Evolutionary conservation across 2,329 filamentous ascomycete species (phyloP), one percentile per base, ranked within the genome.

Genomic region (Drechslerella dactyloides): DNA sequence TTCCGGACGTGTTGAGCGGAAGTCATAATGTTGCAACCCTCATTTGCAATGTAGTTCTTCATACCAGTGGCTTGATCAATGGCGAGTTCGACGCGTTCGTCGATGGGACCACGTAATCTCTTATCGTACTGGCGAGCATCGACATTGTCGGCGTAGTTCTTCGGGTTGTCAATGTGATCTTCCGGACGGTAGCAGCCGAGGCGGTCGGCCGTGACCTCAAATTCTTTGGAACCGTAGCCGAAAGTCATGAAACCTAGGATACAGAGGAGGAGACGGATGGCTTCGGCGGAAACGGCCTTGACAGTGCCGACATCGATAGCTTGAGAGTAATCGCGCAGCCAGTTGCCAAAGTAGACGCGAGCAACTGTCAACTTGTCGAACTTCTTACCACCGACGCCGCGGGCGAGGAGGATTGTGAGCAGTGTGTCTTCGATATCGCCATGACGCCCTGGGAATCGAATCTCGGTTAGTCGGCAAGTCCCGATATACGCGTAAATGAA

Each of bases 1-100:
- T 85, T 84, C 59, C 90, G 86, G 70, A 96, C 86, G 77, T 96
- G 87, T 53, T 84, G 83, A 65, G 92, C 89, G 54, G 91, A 96
- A 50, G 90, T 96, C 81, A 90, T 90, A 78, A 96, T 94, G 51
- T 86, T 85, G 66, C 85, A 81, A 56, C 86, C 82, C 79, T 97
- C 93, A 74, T 92, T 92, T 42, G 93, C 91, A 79, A 97, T 97
- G 81, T 97, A 97, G 79, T 93, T 94, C 82, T 97, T 97, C 81
- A 96, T 83, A 76, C 89, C 90, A 4, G 88, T 89, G 60, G 86
- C 82, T 1, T 85, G 84, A 76, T 97, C 91, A 76, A 97, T 85
- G 51, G 85, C 86, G 37, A 97, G 84, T 81, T 97, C 93, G 56
- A 86, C 84, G 24, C 83, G 78, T 81, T 96, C 91, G 74, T 96